These are phyloP conservation scores for Pseudozyma thailandica DNA, from an alignment of 1,284 basidiomycete genomes.

Conservation along the genomic window DNA sequence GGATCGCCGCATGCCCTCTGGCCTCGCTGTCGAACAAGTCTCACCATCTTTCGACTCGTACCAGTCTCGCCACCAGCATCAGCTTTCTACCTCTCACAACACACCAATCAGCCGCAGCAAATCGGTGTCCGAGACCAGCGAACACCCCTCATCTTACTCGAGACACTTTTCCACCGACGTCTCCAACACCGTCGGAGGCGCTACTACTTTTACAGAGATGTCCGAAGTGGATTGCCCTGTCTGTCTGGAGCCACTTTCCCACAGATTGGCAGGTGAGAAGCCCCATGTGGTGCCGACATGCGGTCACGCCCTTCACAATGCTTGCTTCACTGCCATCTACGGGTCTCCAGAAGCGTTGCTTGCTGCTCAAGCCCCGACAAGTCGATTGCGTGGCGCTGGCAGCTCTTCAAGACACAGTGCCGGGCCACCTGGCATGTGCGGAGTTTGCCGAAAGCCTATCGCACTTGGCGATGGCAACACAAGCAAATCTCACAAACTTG, in stretches of 20 bases:
- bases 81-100: constrained; percentile 3
- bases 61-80: constrained; percentile 14
- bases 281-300: constrained; percentile 95
- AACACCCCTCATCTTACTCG: constrained; percentile 26
- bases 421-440: constrained; percentile 83
- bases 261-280: constrained; percentile 87
- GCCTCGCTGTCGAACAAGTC: constrained; percentile 4
- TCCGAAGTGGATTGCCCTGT: constrained; percentile 88
- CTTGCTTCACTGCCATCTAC: constrained; percentile 94
- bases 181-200: constrained; percentile 27
- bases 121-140: constrained; percentile 31
- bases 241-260: constrained; percentile 87
- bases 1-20: constrained; percentile 22
- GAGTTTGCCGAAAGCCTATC: constrained; percentile 94
- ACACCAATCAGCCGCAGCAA: constrained; percentile 12
- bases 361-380: constrained; percentile 35
- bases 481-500: constrained; percentile 69
- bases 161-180: constrained; percentile 27
- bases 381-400: constrained; percentile 32
- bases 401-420: constrained; percentile 70
- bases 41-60: constrained; percentile 15
- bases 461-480: constrained; percentile 81
- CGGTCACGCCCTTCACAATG: constrained; percentile 95
- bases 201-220: constrained; percentile 73
- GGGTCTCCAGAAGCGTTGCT: constrained; percentile 78